phyloP scores from a whole-genome alignment of 2,329 filamentous ascomycete genomes.

The Xylaria sp. region DNA sequence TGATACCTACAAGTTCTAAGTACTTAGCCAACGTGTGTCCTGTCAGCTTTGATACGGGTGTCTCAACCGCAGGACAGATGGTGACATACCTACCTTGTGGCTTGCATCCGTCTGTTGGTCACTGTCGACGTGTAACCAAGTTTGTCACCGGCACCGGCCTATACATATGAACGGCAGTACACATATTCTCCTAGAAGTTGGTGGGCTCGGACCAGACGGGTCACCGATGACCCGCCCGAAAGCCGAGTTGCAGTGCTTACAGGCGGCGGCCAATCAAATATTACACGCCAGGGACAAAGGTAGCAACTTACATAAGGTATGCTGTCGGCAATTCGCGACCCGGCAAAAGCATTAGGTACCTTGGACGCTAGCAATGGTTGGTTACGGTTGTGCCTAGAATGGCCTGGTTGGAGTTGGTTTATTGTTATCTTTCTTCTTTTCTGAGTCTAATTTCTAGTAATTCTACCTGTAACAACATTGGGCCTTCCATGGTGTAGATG shows the following conservation, averaged over 20 bases:
- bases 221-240: background rate
- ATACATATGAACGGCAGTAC: background rate
- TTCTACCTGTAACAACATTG: too few species aligned
- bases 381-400: too few species aligned
- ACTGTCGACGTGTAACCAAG: background rate
- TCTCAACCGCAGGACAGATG: background rate
- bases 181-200: background rate
- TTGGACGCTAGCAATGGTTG: too few species aligned
- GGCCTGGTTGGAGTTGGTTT: too few species aligned
- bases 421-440: too few species aligned
- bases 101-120: background rate
- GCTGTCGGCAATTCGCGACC: background rate
- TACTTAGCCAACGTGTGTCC: background rate
- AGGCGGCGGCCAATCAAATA: background rate
- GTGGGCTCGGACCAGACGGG: background rate
- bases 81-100: background rate
- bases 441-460: too few species aligned
- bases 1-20: background rate
- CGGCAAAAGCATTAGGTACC: background rate
- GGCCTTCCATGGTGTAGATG: too few species aligned
- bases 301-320: too few species aligned
- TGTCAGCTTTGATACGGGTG: background rate
- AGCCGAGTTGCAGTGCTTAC: background rate
- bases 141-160: too few species aligned
- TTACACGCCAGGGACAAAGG: background rate